phyloP scores from a whole-genome alignment of 306 rosid species.

The Sechiopsis laciniata region DNA sequence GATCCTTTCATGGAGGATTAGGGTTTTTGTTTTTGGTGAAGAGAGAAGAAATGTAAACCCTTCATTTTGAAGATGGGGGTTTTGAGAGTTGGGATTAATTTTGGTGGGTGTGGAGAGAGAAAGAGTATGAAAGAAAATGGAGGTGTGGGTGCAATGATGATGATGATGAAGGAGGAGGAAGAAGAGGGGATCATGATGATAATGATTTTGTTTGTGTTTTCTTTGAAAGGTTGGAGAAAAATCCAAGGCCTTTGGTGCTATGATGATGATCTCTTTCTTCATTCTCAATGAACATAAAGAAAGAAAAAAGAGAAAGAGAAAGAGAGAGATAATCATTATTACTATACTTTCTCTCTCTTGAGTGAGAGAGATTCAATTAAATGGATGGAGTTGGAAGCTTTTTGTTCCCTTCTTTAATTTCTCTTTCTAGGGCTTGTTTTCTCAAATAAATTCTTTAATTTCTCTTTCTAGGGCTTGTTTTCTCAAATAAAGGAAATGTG shows the following conservation, averaged over 20 bases:
- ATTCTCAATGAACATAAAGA: conserved; percentile 16
- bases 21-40: conserved; percentile 36
- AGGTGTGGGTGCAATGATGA: conserved; percentile 67
- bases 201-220: conserved; percentile 61
- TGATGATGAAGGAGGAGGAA: conserved; percentile 26
- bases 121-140: conserved; percentile 22
- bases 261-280: conserved; percentile 15
- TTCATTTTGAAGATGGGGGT: conserved; percentile 7
- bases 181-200: conserved; percentile 38
- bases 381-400: conserved; percentile 19
- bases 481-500: conserved; percentile 3
- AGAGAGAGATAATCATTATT: conserved; percentile 23
- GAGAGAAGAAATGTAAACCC: neutral
- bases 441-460: neutral
- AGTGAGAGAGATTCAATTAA: conserved; percentile 25
- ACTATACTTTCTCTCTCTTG: conserved; percentile 4
- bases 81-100: neutral
- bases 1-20: conserved; percentile 25
- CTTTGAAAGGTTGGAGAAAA: conserved; percentile 57
- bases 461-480: neutral
- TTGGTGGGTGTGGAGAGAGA: conserved; percentile 30
- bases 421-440: neutral
- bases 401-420: conserved; percentile 4
- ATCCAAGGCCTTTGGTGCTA: conserved; percentile 58
- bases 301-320: conserved; percentile 12